Evolutionary conservation across 129 eudicot species (phyloP), one percentile per base, ranked within the genome.

Genomic region (Pulicaria dysenterica): DNA sequence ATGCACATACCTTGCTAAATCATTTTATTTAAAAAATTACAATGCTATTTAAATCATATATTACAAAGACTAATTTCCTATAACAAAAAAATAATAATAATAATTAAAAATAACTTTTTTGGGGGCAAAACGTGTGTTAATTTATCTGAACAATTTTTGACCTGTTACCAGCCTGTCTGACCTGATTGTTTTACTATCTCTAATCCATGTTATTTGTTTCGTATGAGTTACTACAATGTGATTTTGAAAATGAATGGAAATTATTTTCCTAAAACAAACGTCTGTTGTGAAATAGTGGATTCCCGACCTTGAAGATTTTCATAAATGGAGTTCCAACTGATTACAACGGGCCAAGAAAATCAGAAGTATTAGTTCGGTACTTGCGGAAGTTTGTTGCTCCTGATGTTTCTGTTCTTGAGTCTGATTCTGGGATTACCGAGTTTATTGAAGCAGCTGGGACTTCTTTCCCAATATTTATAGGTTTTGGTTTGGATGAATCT

Each of bases 351-450:
- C 96, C 97, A 69, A 79, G 99, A 71, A 86, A 95, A 79, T 83
- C 97, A 13, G 97, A 91, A 50, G 73, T 83, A 69, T 79, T 95
- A 73, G 96, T 91, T 76, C 89, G 76, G 46, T 86, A 58, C 66
- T 76, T 95, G 80, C 79, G 80, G 81, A 95, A 95, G 65, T 86
- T 90, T 83, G 96, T 88, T 63, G 97, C 99, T 76, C 96, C 99
- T 17, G 92, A 91, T 86, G 97, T 95, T 9, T 70, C 95, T 36
- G 8, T 85, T 73, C 91, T 95, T 49, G 83, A 72, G 73, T 88
- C 99, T 7, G 97, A 91, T 70, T 80, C 96, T 75, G 82, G 80
- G 54, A 80, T 95, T 75, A 77, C 83, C n/a, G 85, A 85, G 17
- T 95, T 90, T 80, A 81, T 86, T 81, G 87, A 86, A 55, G 85